Base-by-base conservation (phyloP, 225 moss, liverwort and hornwort genomes). In the Asterella californica region DNA sequence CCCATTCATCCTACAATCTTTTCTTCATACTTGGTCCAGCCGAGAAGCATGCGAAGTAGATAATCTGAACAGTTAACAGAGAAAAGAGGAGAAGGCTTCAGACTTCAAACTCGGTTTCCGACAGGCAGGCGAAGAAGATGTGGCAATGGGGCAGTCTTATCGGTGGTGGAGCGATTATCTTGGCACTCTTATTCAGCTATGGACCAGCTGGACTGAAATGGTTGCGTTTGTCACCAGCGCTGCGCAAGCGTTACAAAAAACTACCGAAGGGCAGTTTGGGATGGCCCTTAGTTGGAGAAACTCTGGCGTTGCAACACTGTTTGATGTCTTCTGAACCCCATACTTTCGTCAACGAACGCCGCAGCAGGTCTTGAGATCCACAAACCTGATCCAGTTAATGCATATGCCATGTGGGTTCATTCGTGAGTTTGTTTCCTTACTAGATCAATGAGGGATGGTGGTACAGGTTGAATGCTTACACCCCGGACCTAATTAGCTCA, bases 291-390 rank as follows among this genome's bases (percentile, higher is more conserved):
- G 55, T 83, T 4, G 83, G 83, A 27, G 83, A 83, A 46, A 83
- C 79, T 27, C 62, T 83, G 25, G 79, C 79, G 14, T 53, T 83
- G 8, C 74, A 75, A 15, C 67, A 70, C 10, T 79, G 74, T 46
- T 52, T 83, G 52, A 79, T 72, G 83, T 83, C 83, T 61, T 17
- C 83, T 8, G 14, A 75, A 59, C 83, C 79, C 60, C 83, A 83
- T 70, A 57, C 79, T 9, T 83, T 83, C 68, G 83, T 83, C 83
- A 79, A 74, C 76, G 83, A 83, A n/a, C 83, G 83, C 47, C 79
- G 83, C 15, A 67, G 67, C 79, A 79, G 77, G 83, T 78, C 72
- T 32, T n/a, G 11, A 71, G 25, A 71, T 71, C 71, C 46, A 25
- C 42, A 42, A 11, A 57, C 57, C 42, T 42, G 42, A 7, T 42